Evolutionary conservation across 2,329 filamentous ascomycete genomes (phyloP), one percentile per base, ranked within the genome.

Genomic region (Akanthomyces uredinophilus): DNA sequence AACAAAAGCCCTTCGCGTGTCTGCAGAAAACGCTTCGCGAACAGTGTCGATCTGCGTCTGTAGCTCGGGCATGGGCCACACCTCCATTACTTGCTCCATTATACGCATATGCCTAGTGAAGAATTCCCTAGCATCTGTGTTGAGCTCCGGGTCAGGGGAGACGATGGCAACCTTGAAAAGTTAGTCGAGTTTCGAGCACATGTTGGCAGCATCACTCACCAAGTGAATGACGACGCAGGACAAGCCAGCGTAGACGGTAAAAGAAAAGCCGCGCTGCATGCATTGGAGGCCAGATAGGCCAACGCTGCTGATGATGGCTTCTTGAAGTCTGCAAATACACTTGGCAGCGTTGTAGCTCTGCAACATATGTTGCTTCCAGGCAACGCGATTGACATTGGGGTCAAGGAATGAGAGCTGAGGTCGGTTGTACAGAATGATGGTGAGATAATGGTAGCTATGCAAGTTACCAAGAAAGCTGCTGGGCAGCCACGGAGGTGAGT

Each of bases 51-150:
- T 92, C 74, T 97, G 92, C 59, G 87, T 88, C 72, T 96, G 88
- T 77, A 96, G 89, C 69, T 97, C 93, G 2, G 90, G 89, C 84
- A 96, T 92, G 2, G 91, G 89, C 89, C 91, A 96, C 5, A 87
- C 87, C 10, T 84, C 82, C 71, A 91, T 90, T 68, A 92, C 95
- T 66, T 87, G 88, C 73, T 98, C 94, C 63, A 98, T 80, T 43
- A 98, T 88, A 61, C 93, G 87, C 94, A 98, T 97, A 69, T 97
- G 93, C 53, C 94, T 84, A 2, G 91, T 90, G 70, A 98, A 98
- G 72, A 90, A 98, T 65, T 94, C 89, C 37, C 91, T 85, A 6
- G 94, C 91, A 72, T 96, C 92, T 0, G 82, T 80, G 71, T 95
- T 93, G 62, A 96, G 84, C 44, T 95, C 90, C 1, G 92, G 90